phyloP scores from a whole-genome alignment of 345 rosid genomes.

The Salix purpurea region DNA sequence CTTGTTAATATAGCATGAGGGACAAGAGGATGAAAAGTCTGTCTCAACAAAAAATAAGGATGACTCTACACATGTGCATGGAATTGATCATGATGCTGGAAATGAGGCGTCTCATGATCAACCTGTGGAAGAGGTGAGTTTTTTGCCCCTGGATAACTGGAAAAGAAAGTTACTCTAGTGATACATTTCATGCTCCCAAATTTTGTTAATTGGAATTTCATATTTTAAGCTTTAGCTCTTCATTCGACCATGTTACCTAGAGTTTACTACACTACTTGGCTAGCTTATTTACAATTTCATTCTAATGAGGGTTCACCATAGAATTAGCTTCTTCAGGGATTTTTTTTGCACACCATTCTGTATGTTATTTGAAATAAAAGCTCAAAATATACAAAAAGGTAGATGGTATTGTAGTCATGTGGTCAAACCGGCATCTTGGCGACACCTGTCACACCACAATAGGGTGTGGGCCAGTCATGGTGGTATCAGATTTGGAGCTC shows the following conservation, averaged over 20 bases:
- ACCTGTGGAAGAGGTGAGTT: constrained; percentile 36
- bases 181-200: not conserved
- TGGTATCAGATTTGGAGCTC: not conserved
- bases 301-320: not conserved
- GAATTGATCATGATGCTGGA: constrained; percentile 31
- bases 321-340: not conserved
- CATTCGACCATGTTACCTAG: not conserved
- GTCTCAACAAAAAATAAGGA: constrained; percentile 34
- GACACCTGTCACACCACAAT: not conserved
- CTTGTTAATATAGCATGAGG: constrained; percentile 36
- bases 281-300: not conserved
- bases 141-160: not conserved
- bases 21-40: constrained; percentile 28
- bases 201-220: not conserved
- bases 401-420: not conserved
- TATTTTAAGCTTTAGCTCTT: not conserved
- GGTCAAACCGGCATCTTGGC: not conserved
- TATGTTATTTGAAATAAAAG: not conserved
- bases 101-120: constrained; percentile 36
- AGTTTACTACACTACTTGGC: not conserved
- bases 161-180: not conserved
- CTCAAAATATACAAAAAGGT: not conserved
- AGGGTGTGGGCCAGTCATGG: not conserved
- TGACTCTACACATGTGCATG: constrained; percentile 33
- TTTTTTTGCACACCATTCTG: not conserved